Evolutionary conservation across 2,329 filamentous ascomycete genomes (phyloP), one percentile per base, ranked within the genome.

Genomic region (Elsinoe necatrix): DNA sequence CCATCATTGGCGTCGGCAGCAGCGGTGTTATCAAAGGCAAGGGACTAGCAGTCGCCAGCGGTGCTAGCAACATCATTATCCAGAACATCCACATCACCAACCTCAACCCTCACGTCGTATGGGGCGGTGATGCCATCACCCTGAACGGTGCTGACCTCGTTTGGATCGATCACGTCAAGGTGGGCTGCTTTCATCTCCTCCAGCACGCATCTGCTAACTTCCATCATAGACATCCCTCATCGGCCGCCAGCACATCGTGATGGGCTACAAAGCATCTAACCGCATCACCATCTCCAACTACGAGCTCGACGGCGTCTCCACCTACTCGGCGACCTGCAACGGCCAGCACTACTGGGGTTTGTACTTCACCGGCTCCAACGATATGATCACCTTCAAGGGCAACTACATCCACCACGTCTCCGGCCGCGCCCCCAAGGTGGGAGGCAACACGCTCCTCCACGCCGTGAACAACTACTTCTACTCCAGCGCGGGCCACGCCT

Each of bases 391-490:
- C 60, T 64, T 83, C 65, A 79, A 81, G 72, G 73, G 74, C 61
- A 83, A 83, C 74, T 82, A 82, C 71, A 72, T 83, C 64, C 77
- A 82, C 73, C 73, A 80, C 68, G 77, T 76, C 50, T 77, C 73
- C 11, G 81, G 80, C 57, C 79, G 81, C 55, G 71, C 72, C 11
- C 81, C 80, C 62, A 82, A 83, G 71, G 72, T 83, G 20, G 71
- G 68, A 56, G 73, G 73, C 18, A 78, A 78, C 66, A 80, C 80
- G 56, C 74, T 81, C 43, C 70, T 83, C 55, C 81, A 84, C 68
- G 78, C 77, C 41, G 78, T 81, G 66, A 83, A 82, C 77, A 83
- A 83, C 74, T 81, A 79, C 75, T 82, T 74, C 71, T 73, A 79
- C 65, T 72, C 76, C 64, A 78, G 76, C 67, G 66, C 69, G 18